Evolutionary conservation across 164 flowering plant species (phyloP), one percentile per base, ranked within the genome.

Genomic region (Piper betle): DNA sequence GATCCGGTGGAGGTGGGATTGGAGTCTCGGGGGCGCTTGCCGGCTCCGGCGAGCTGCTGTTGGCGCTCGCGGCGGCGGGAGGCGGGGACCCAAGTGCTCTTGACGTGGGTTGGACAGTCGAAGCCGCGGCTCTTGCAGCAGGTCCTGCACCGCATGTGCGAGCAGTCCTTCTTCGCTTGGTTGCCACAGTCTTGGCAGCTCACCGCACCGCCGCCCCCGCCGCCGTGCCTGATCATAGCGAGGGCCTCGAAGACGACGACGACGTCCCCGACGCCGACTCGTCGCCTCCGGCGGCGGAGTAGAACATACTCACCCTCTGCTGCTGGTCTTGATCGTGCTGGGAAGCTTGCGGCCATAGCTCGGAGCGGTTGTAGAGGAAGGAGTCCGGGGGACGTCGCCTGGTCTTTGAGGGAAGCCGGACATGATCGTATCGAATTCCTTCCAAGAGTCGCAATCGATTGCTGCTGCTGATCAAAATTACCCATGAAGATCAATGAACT

Each of bases 51-150:
- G 9, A 6, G 77, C 58, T 84, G 91, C 6, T 84, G 85, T 25
- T 78, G 85, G 41, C 86, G 57, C 67, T 86, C 90, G 2, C 96
- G 83, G 55, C 96, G 71, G 57, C 79, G 81, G 3, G 91, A 52
- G 11, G 96, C 85, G 55, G 85, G 87, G 55, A 88, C 90, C 96
- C 96, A 88, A 20, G 92, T 88, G 79, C 90, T 84, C 75, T 79
- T 88, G 8, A 88, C 78, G 68, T 88, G 96, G 37, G 96, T 85
- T 3, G 67, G 77, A 66, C 96, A 88, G 20, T 76, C 74, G 61
- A 85, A 79, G 20, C 92, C 96, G 46, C 89, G 79, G 77, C 84
- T 84, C 77, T 82, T 88, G 60, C 96, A 88, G 67, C 96, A 88
- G 53, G 92, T 85, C 59, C 96, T 65, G 67, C 96, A 85, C 68